Evolutionary conservation across 2,329 filamentous ascomycete species (phyloP).

Genomic region (Ophiostoma ulmi): DNA sequence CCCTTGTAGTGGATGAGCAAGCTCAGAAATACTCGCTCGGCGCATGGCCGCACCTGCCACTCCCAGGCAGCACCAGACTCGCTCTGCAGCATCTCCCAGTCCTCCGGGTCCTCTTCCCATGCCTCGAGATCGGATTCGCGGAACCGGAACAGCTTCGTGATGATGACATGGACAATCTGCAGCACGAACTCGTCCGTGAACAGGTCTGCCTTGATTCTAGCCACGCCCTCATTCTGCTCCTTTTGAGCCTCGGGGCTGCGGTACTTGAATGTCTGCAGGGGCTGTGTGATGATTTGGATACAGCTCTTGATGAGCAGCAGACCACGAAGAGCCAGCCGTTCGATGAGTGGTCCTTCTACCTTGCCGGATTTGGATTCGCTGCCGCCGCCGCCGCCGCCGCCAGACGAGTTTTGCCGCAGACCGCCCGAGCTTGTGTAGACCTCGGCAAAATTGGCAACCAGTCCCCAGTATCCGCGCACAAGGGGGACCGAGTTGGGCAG

Average conservation of each 20-base stretch:
- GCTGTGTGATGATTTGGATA: constrained; percentile 77
- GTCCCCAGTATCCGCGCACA: constrained; percentile 76
- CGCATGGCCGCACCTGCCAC: constrained; percentile 84
- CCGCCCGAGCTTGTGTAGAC: constrained; percentile 61
- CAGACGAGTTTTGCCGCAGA: constrained; percentile 42
- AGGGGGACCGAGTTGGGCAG: constrained; percentile 75
- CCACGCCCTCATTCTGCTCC: constrained; percentile 66
- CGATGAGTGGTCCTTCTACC: constrained; percentile 59
- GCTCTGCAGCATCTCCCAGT: constrained; percentile 90
- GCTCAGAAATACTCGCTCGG: constrained; percentile 90
- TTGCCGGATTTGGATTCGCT: constrained; percentile 40
- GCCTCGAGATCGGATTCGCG: constrained; percentile 77
- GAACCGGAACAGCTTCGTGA: constrained; percentile 85
- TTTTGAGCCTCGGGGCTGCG: constrained; percentile 67
- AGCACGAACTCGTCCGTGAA: constrained; percentile 72
- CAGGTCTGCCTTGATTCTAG: constrained; percentile 65
- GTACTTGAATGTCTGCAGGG: constrained; percentile 77
- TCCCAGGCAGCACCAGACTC: constrained; percentile 81
- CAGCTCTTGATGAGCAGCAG: constrained; percentile 77
- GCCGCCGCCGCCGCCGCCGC: constrained; percentile 32
- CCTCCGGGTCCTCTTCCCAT: constrained; percentile 92
- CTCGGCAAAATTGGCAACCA: constrained; percentile 71
- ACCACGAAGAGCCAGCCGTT: constrained; percentile 77
- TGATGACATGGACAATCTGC: constrained; percentile 76
- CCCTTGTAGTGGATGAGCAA: constrained; percentile 84